Conservation (phyloP, 176 grass and related monocot species). For the Melocanna baccifera region DNA sequence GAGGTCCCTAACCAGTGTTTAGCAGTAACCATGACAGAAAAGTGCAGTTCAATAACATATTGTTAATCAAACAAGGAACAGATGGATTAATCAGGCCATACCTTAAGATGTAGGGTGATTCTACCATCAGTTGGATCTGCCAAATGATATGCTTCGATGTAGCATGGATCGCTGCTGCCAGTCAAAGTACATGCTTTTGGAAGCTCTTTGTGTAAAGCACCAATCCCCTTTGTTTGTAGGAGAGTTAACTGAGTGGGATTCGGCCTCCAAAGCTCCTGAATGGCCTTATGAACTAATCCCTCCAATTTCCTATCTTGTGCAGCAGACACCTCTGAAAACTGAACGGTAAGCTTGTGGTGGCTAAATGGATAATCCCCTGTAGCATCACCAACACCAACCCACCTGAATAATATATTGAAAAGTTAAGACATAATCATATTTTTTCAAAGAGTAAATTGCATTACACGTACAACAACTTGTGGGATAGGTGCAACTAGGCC, state of each 20-base stretch:
- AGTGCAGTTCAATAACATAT: not conserved
- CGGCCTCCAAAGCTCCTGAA: constrained; percentile 89
- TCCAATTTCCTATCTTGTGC: constrained; percentile 98
- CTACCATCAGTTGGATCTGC: constrained; percentile 88
- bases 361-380: constrained; percentile 98
- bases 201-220: constrained; percentile 73
- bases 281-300: constrained; percentile 95
- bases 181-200: constrained; percentile 72
- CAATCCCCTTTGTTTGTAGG: constrained; percentile 79
- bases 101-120: constrained; percentile 93
- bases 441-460: too few species aligned
- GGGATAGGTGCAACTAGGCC: too few species aligned
- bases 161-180: constrained; percentile 94
- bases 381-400: constrained; percentile 83
- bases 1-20: not conserved
- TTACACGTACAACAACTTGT: too few species aligned
- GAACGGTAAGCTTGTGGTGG: constrained; percentile 96
- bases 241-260: constrained; percentile 70
- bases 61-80: constrained; percentile 1
- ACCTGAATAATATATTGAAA: constrained; percentile 70
- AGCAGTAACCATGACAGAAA: constrained; percentile 11
- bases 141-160: constrained; percentile 94
- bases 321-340: constrained; percentile 77
- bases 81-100: constrained; percentile 26
- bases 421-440: constrained; percentile 2